A percentile compares a stretch with the other conserved stretches of the same genome.
Evolutionary conservation across 2,329 filamentous ascomycete genomes (phyloP).

Genomic region (Fusarium guadeloupense): DNA sequence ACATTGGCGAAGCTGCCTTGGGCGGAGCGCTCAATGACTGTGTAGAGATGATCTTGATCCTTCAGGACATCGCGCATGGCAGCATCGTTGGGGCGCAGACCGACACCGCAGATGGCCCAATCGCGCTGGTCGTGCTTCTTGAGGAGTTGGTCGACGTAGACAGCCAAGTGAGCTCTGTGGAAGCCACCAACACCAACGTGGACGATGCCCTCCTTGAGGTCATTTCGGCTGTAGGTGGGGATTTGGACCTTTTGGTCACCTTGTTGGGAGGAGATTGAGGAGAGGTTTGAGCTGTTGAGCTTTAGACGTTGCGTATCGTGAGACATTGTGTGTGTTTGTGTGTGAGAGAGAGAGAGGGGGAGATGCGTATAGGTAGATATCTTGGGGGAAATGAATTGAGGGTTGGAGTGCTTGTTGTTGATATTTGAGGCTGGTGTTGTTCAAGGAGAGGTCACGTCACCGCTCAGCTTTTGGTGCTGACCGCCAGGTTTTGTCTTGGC

Average conservation of each 20-base stretch:
- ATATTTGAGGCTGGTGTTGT: background rate
- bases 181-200: slow-evolving; percentile 65
- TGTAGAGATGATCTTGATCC: slow-evolving; percentile 62
- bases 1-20: slow-evolving; percentile 58
- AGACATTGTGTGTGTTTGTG: slow-evolving; percentile 19
- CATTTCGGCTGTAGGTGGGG: slow-evolving; percentile 56
- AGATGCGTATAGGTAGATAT: background rate
- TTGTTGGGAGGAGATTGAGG: slow-evolving; percentile 36
- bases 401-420: slow-evolving; percentile 22
- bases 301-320: slow-evolving; percentile 39
- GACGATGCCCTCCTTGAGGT: slow-evolving; percentile 63
- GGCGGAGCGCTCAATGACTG: slow-evolving; percentile 63
- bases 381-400: background rate
- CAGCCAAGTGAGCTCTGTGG: slow-evolving; percentile 63
- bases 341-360: background rate
- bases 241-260: slow-evolving; percentile 38
- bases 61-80: slow-evolving; percentile 60
- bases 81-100: slow-evolving; percentile 59
- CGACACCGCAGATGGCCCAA: slow-evolving; percentile 63
- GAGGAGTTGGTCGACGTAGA: slow-evolving; percentile 61
- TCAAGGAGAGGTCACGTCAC: slow-evolving; percentile 30
- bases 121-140: slow-evolving; percentile 55
- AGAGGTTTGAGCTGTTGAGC: slow-evolving; percentile 42
- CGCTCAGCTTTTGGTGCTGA: slow-evolving; percentile 22
- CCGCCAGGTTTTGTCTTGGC: slow-evolving; percentile 32